Percentiles rank a stretch among this genome's conserved stretches.
These are phyloP conservation scores for Psilocybe cubensis DNA, from an alignment of 768 basidiomycete species.

Conservation along the genomic window DNA sequence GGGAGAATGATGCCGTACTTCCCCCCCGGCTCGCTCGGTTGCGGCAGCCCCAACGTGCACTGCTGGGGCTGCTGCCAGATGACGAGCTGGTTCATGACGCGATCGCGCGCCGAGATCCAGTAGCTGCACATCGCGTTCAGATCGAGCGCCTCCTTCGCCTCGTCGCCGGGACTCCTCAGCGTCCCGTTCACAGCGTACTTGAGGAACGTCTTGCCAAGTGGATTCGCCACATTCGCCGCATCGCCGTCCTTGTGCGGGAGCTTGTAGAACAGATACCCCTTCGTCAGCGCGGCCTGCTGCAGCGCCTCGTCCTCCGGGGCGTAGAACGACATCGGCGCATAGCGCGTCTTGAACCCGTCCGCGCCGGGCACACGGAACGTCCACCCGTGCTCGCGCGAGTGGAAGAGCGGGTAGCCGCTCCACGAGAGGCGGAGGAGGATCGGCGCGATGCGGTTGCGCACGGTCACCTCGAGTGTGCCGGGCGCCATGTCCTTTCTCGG, in stretches of 20 bases:
- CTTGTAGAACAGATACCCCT: slow-evolving; percentile 78
- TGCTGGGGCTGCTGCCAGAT: slow-evolving; percentile 69
- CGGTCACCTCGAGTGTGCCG: slow-evolving; percentile 83
- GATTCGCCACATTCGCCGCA: slow-evolving; percentile 92
- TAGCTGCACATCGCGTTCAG: slow-evolving; percentile 96
- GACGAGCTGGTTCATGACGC: slow-evolving; percentile 91
- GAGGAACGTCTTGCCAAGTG: slow-evolving; percentile 87
- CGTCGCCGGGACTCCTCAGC: slow-evolving; percentile 78
- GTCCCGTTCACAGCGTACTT: slow-evolving; percentile 88
- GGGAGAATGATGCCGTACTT: slow-evolving; percentile 94
- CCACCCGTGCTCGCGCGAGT: slow-evolving; percentile 92
- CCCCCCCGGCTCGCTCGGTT: slow-evolving; percentile 24
- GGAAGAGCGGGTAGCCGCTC: slow-evolving; percentile 83
- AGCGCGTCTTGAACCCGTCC: slow-evolving; percentile 48
- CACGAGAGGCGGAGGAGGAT: slow-evolving; percentile 87
- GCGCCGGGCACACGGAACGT: slow-evolving; percentile 74
- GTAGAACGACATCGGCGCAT: slow-evolving; percentile 56
- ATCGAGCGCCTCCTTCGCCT: slow-evolving; percentile 83
- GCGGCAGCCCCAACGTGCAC: slow-evolving; percentile 58
- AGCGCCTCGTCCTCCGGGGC: slow-evolving; percentile 65
- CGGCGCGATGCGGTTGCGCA: slow-evolving; percentile 81
- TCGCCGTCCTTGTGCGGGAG: slow-evolving; percentile 97
- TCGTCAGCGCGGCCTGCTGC: slow-evolving; percentile 48
- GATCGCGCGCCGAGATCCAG: slow-evolving; percentile 94
- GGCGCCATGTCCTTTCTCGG: slow-evolving; percentile 69